Evolutionary conservation across 2,329 filamentous ascomycete species (phyloP).

Genomic region (Bipolaris sorokiniana): DNA sequence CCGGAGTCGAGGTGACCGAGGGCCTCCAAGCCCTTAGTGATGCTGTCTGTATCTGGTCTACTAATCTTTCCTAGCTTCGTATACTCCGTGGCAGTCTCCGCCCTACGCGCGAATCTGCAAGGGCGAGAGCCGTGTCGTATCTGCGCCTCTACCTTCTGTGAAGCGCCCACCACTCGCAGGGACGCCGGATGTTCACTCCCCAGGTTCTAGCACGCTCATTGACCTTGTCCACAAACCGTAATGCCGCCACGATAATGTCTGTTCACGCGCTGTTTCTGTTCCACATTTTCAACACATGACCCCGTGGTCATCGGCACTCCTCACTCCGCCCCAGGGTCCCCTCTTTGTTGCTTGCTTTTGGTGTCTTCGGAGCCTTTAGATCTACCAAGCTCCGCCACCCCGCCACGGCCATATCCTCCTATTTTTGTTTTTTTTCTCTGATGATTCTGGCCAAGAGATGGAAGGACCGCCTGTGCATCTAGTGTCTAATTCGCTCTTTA

Average conservation of each 20-base stretch:
- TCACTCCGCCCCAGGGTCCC: constrained; percentile 12
- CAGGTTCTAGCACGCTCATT: constrained; percentile 41
- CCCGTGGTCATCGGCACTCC: constrained; percentile 18
- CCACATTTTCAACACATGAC: constrained; percentile 33
- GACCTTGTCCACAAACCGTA: constrained; percentile 34
- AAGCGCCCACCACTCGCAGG: constrained; percentile 27
- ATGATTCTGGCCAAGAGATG: constrained; percentile 18
- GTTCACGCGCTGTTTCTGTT: constrained; percentile 29
- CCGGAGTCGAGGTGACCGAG: constrained; percentile 44
- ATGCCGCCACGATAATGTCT: constrained; percentile 45
- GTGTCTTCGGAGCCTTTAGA: neutral
- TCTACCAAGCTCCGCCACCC: neutral
- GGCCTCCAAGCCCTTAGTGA: constrained; percentile 39
- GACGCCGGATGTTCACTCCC: constrained; percentile 29
- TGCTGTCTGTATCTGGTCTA: constrained; percentile 18
- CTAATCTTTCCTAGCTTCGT: constrained; percentile 38
- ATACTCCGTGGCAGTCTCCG: constrained; percentile 20
- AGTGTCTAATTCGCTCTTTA: constrained; percentile 38
- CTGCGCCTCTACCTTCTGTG: constrained; percentile 11
- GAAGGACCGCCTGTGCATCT: constrained; percentile 18
- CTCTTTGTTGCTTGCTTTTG: constrained; percentile 1
- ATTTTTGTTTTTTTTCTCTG: constrained; percentile 5
- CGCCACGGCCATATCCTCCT: neutral
- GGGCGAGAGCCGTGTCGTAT: constrained; percentile 12
- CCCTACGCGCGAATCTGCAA: constrained; percentile 7